Evolutionary conservation across 768 basidiomycete genomes (phyloP).

Genomic region (Artomyces pyxidatus): DNA sequence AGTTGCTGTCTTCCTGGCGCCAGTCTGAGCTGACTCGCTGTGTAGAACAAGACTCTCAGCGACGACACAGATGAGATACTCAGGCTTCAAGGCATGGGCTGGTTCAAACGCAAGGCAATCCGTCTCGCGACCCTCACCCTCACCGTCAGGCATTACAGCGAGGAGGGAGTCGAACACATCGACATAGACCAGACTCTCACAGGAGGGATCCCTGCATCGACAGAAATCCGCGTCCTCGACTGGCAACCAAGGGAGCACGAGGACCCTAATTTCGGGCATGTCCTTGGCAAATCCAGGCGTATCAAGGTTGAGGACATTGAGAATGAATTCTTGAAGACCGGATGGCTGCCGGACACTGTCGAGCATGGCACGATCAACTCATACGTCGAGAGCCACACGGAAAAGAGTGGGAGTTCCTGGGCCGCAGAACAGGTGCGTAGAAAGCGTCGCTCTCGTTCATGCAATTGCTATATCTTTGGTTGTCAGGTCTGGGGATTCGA

Average conservation of each 20-base stretch:
- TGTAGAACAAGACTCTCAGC: constrained; percentile 62
- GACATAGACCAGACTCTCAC: constrained; percentile 57
- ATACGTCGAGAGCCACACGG: constrained; percentile 49
- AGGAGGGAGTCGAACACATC: constrained; percentile 56
- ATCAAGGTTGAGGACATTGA: constrained; percentile 24
- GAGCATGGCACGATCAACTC: constrained; percentile 28
- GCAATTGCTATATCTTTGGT: not conserved
- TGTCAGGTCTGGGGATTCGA: constrained; percentile 18
- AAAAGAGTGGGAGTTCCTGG: constrained; percentile 56
- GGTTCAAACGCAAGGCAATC: constrained; percentile 62
- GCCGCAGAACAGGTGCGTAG: constrained; percentile 49
- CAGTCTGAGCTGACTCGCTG: not conserved
- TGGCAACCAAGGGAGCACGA: constrained; percentile 46
- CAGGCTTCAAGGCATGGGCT: constrained; percentile 60
- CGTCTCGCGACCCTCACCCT: constrained; percentile 49
- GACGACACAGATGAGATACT: constrained; percentile 59
- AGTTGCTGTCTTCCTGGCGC: not conserved
- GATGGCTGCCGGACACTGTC: constrained; percentile 35
- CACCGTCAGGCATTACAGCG: constrained; percentile 50
- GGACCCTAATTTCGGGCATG: constrained; percentile 54
- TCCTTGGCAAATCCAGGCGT: constrained; percentile 34
- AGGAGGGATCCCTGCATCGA: constrained; percentile 50
- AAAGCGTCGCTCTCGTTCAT: no score
- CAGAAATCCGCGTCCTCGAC: constrained; percentile 48
- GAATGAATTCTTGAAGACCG: constrained; percentile 30